Base-by-base conservation (phyloP, 2,329 filamentous ascomycete species). In the Monilinia laxa region DNA sequence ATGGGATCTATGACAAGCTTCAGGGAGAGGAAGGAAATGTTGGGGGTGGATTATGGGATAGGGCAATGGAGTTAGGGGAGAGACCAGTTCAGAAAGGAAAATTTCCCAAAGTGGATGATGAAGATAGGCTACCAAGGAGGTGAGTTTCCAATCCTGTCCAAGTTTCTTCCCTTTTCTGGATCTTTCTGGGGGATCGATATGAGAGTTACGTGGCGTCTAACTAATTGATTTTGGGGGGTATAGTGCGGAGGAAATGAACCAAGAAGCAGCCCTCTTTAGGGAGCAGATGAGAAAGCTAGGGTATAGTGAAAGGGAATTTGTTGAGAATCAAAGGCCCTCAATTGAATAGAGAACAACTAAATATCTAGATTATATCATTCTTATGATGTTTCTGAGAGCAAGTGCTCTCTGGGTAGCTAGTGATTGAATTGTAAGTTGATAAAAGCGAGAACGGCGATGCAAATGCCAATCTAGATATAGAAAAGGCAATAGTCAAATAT, bases 11-110 rank as follows among this genome's bases (percentile, higher is more conserved):
- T 79, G 86, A 87, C 70, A 84, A 87, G 79, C 85, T 99, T 82
- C 92, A 96, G 74, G 85, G 85, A 38, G 91, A 96, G 78, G 90
- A 92, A 70, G 94, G 93, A 0, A 90, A 98, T 79, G 81, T 98
- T 18, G 90, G 89, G 7, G 85, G 84, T 49, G 88, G 88, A 64
- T 81, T 93, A 73, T 86, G 83, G 81, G 87, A 91, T 70, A 76
- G 84, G 45, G 88, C 87, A 64, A 81, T 93, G 73, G 86, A 83
- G 81, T 76, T 78, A 73, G 71, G 69, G 14, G 68, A 77, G 69
- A 75, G 84, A 69, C 84, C 85, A 23, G 73, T 78, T 76, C 79
- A 85, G 12, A 79, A 81, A 23, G 83, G 87, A 64, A 79, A 75
- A 28, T 91, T 95, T 74, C 87, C 89, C 0, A 82, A 81, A 51